These are phyloP conservation scores for Auxenochlorella pyrenoidosa DNA, from an alignment of 139 green algal species.

Conservation along the genomic window DNA sequence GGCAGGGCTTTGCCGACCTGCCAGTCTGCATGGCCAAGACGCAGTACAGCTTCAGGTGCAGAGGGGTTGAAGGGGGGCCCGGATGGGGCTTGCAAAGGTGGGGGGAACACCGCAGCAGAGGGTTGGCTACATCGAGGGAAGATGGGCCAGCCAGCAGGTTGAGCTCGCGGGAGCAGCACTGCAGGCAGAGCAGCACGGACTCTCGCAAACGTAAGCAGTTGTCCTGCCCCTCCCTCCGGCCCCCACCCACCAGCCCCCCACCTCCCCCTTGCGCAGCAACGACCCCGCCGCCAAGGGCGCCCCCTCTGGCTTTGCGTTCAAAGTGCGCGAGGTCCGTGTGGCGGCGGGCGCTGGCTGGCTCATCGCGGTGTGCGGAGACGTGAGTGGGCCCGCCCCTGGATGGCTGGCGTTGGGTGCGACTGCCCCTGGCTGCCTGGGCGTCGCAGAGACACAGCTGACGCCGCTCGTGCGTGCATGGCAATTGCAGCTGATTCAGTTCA, in stretches of 20 bases:
- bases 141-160: too few relatives aligned
- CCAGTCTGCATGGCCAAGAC: slow-evolving; percentile 99
- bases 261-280: slow-evolving; percentile 11
- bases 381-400: too few relatives aligned
- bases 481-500: too few relatives aligned
- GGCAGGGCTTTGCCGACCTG: slow-evolving; percentile 89
- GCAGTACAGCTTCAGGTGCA: slow-evolving; percentile 64
- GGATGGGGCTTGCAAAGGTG: not conserved
- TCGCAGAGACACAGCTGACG: too few relatives aligned
- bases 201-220: too few relatives aligned
- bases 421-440: too few relatives aligned
- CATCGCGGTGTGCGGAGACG: slow-evolving; percentile 86
- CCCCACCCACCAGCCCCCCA: not conserved
- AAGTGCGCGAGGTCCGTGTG: slow-evolving; percentile 89
- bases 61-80: not conserved
- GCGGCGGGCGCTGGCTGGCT: slow-evolving; percentile 95
- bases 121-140: not conserved
- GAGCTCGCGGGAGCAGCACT: not conserved
- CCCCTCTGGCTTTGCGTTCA: slow-evolving; percentile 90
- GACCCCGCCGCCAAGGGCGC: slow-evolving; percentile 66
- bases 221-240: too few relatives aligned
- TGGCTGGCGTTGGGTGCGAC: too few relatives aligned
- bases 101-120: not conserved
- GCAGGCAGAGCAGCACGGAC: not conserved
- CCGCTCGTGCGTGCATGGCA: too few relatives aligned